Conservation (phyloP, 306 rosid species). For the Prunus mume region DNA sequence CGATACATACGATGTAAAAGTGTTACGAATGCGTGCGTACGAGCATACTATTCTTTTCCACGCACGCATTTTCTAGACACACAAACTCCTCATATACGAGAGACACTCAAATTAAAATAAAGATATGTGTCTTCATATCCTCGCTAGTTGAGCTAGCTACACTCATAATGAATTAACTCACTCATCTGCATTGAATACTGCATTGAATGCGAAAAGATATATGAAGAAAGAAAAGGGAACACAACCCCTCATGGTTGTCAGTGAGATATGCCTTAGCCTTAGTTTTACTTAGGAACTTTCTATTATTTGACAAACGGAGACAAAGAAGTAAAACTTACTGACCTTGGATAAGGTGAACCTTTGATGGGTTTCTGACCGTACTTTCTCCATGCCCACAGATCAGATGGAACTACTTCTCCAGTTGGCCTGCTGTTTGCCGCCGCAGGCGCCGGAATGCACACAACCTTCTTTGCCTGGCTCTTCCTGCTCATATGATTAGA, state of each 20-base stretch:
- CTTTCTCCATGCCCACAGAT: constrained; percentile 99
- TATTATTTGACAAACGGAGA: neutral
- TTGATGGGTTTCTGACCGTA: constrained; percentile 98
- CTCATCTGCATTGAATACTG: neutral
- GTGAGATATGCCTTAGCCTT: constrained; percentile 3
- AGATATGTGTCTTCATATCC: too few relatives aligned
- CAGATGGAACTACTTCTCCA: constrained; percentile 96
- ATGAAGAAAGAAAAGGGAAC: constrained; percentile 1
- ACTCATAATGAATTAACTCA: neutral
- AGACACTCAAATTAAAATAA: neutral
- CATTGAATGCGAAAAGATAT: neutral
- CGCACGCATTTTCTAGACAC: neutral
- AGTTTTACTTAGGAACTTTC: constrained; percentile 18
- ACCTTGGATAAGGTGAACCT: constrained; percentile 99
- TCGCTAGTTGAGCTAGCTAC: neutral
- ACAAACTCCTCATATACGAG: neutral
- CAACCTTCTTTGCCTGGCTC: constrained; percentile 83
- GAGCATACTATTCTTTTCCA: neutral
- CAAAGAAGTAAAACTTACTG: neutral
- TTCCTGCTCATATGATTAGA: constrained; percentile 40
- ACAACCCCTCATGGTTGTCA: constrained; percentile 15
- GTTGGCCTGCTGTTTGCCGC: constrained; percentile 80
- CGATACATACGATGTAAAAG: neutral
- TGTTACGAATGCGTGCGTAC: neutral
- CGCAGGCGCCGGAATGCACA: constrained; percentile 93